Evolutionary conservation across 2,329 filamentous ascomycete species (phyloP).

Genomic region (Paraconiothyrium brasiliense): DNA sequence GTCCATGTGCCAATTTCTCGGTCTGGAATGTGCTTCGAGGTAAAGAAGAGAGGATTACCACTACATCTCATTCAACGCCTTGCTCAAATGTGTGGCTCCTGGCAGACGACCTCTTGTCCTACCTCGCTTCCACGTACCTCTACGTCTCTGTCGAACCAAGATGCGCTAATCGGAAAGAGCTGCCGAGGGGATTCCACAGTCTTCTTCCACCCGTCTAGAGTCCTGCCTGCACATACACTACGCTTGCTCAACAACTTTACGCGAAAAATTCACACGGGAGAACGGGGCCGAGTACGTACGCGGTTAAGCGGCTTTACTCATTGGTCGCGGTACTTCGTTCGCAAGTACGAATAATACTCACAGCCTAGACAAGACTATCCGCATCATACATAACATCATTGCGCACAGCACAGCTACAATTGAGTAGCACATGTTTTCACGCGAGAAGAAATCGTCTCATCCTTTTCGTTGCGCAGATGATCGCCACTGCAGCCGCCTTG

Average conservation of each 20-base stretch:
- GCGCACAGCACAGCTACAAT: not conserved
- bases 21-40: not conserved
- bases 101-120: slow-evolving; percentile 3
- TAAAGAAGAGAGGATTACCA: not conserved
- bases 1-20: not conserved
- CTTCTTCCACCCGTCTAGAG: not conserved
- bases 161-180: not conserved
- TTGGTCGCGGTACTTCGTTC: not conserved
- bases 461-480: slow-evolving; percentile 7
- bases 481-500: slow-evolving; percentile 5
- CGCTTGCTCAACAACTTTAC: slow-evolving; percentile 1
- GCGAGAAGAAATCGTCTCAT: not conserved
- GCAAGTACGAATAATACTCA: not conserved
- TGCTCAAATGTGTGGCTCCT: not conserved
- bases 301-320: not conserved
- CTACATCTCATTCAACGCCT: not conserved
- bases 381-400: not conserved
- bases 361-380: not conserved
- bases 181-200: not conserved
- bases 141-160: not conserved
- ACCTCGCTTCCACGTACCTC: not conserved
- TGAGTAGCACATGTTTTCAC: not conserved
- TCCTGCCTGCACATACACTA: not conserved
- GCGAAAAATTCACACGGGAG: not conserved
- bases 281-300: not conserved